Evolutionary conservation across 1,139 yeast species (phyloP).

Genomic region (Saccharomyces pastorianus): DNA sequence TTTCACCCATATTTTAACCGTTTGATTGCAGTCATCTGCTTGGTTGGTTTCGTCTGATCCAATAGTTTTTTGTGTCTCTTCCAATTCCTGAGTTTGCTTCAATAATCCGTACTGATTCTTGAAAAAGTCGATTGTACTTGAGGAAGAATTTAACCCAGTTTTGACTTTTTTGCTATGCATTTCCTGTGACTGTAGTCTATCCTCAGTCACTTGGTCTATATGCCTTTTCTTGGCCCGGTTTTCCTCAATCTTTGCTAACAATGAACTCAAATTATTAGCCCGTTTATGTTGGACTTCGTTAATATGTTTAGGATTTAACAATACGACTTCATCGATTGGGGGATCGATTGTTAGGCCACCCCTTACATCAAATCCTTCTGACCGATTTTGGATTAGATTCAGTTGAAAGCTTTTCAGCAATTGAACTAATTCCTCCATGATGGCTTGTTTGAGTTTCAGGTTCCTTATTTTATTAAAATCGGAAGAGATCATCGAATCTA

Average conservation of each 20-base stretch:
- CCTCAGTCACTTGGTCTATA: constrained; percentile 23
- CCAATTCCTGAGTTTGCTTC: constrained; percentile 5
- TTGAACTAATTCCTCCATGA: constrained; percentile 25
- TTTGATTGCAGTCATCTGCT: constrained; percentile 13
- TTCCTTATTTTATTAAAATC: constrained; percentile 30
- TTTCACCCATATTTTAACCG: constrained; percentile 72
- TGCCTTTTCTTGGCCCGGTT: constrained; percentile 34
- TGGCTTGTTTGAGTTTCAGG: constrained; percentile 20
- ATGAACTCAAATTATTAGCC: constrained; percentile 28
- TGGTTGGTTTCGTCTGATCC: not conserved
- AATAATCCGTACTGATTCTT: constrained; percentile 31
- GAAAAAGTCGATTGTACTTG: constrained; percentile 32
- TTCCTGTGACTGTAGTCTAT: constrained; percentile 21
- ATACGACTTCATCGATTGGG: constrained; percentile 25
- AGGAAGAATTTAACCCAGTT: constrained; percentile 8
- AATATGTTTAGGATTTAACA: constrained; percentile 17
- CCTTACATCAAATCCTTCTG: constrained; percentile 24
- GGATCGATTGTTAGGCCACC: constrained; percentile 30
- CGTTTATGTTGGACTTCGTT: constrained; percentile 28
- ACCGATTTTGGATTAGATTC: constrained; percentile 8
- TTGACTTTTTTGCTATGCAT: constrained; percentile 31
- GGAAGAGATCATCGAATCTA: constrained; percentile 43
- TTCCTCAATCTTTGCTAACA: constrained; percentile 38
- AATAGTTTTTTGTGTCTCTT: not conserved
- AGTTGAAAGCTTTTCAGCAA: constrained; percentile 31